Base-by-base conservation (phyloP, 2,329 filamentous ascomycete genomes). In the Aspergillus luchuensis region DNA sequence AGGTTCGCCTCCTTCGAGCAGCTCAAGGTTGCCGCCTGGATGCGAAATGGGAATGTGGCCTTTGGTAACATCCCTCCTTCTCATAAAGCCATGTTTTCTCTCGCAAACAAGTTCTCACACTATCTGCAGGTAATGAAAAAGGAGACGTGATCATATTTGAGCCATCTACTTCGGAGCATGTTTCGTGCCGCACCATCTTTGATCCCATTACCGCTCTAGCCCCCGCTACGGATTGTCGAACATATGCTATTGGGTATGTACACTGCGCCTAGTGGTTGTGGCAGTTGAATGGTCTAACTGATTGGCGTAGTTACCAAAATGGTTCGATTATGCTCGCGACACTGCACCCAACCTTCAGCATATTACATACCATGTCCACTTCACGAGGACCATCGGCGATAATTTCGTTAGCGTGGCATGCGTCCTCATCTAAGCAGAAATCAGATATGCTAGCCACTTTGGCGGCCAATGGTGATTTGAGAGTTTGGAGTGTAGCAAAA, bases 401-500 rank as follows among this genome's bases (percentile, higher is more conserved):
- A 54, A 88, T 93, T 4, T 91, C 88, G 8, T 80, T 99, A 19
- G 87, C 92, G 60, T 99, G 95, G 95, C 95, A 99, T 82, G 93
- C 94, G 39, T 97, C 95, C 0, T 97, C 95, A 0, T 90, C 93
- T 0, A 91, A 93, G 67, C 93, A 97, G 76, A 97, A 96, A 78
- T 97, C 95, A 0, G 94, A 98, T 72, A 99, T 99, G 95, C 81
- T 99, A 70, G 94, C 94, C 1, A 91, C 92, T 8, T 94, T 98
- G 77, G 95, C 92, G 3, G 85, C 90, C 55, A 93, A 97, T 72
- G 94, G 95, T 19, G 94, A 99, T 72, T 81, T 99, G 49, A 86
- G 93, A 67, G 93, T 99, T 19, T 99, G 95, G 95, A 99, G 95
- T 72, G 90, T 99, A 57, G 87, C 94, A 19, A 99, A 98, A 77